Percentiles rank a stretch among this genome's conserved stretches.
Evolutionary conservation across 805 yeast species (phyloP).

Genomic region (Ogataea minuta): DNA sequence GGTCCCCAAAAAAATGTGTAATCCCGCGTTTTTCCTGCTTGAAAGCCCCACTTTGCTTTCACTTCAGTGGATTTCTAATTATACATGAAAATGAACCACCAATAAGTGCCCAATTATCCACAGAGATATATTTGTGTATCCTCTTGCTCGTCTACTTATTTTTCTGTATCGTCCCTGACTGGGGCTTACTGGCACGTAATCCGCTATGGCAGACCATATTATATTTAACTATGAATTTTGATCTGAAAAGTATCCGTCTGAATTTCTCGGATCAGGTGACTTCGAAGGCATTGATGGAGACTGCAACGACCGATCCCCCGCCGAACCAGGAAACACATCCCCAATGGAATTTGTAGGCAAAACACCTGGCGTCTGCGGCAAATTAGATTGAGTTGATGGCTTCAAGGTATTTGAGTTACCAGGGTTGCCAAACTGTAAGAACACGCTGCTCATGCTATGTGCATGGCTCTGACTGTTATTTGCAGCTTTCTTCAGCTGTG

Average conservation of each 20-base stretch:
- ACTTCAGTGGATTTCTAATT: neutral
- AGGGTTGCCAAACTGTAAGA: slow-evolving; percentile 13
- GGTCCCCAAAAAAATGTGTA: neutral
- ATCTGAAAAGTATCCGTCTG: slow-evolving; percentile 6
- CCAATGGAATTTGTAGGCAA: slow-evolving; percentile 24
- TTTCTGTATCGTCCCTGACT: slow-evolving; percentile 5
- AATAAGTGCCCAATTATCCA: neutral
- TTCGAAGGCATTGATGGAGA: slow-evolving; percentile 2
- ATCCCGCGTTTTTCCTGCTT: slow-evolving; percentile 7
- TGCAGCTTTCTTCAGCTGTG: slow-evolving; percentile 22
- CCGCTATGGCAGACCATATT: slow-evolving; percentile 7
- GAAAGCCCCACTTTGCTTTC: slow-evolving; percentile 6
- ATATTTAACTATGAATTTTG: neutral
- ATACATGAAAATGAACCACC: slow-evolving; percentile 4
- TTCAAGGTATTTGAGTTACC: neutral
- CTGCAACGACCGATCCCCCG: neutral
- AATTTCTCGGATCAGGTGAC: slow-evolving; percentile 1
- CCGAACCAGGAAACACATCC: slow-evolving; percentile 18
- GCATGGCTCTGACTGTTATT: slow-evolving; percentile 14
- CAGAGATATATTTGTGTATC: slow-evolving; percentile 3
- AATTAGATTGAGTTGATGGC: slow-evolving; percentile 2
- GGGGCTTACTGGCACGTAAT: slow-evolving; percentile 11
- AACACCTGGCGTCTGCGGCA: slow-evolving; percentile 28
- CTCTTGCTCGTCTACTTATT: slow-evolving; percentile 10
- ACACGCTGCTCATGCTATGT: slow-evolving; percentile 16